These are phyloP conservation scores for Dimocarpus longan DNA, from an alignment of 345 rosid genomes.

Conservation along the genomic window DNA sequence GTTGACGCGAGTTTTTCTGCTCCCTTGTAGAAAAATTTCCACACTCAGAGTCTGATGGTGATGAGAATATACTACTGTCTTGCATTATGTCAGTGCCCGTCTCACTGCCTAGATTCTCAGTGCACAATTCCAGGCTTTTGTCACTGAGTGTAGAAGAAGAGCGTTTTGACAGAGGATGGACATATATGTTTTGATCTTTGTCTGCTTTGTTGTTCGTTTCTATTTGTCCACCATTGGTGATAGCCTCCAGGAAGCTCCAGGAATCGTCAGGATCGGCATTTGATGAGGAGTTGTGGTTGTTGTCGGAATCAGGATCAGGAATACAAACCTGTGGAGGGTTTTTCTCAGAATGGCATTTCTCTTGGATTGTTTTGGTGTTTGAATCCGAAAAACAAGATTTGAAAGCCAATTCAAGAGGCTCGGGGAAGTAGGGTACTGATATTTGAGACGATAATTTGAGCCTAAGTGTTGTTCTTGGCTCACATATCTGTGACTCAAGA, in stretches of 20 bases:
- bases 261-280: slow-evolving; percentile 30
- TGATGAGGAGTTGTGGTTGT: slow-evolving; percentile 13
- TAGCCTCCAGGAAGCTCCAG: slow-evolving; percentile 59
- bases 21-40: slow-evolving; percentile 33
- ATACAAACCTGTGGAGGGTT: background rate
- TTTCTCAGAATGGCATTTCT: slow-evolving; percentile 25
- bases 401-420: slow-evolving; percentile 40
- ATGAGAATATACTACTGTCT: slow-evolving; percentile 32
- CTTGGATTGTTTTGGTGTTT: slow-evolving; percentile 24
- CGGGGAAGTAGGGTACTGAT: slow-evolving; percentile 29
- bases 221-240: slow-evolving; percentile 27
- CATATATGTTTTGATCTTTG: slow-evolving; percentile 32
- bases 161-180: slow-evolving; percentile 46
- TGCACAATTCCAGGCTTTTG: slow-evolving; percentile 78
- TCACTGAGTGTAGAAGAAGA: slow-evolving; percentile 57
- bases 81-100: slow-evolving; percentile 60
- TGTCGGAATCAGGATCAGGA: slow-evolving; percentile 1
- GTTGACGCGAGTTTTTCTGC: slow-evolving; percentile 23
- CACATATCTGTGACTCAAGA: slow-evolving; percentile 56
- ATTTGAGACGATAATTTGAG: slow-evolving; percentile 59
- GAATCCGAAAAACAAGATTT: slow-evolving; percentile 39
- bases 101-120: slow-evolving; percentile 84
- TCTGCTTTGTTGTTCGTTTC: slow-evolving; percentile 21
- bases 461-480: slow-evolving; percentile 54
- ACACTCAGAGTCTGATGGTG: background rate